Percentiles rank a stretch among this genome's conserved stretches.
These are phyloP conservation scores for Saccharomycopsis sp. DNA, from an alignment of 805 yeast species.

Conservation along the genomic window DNA sequence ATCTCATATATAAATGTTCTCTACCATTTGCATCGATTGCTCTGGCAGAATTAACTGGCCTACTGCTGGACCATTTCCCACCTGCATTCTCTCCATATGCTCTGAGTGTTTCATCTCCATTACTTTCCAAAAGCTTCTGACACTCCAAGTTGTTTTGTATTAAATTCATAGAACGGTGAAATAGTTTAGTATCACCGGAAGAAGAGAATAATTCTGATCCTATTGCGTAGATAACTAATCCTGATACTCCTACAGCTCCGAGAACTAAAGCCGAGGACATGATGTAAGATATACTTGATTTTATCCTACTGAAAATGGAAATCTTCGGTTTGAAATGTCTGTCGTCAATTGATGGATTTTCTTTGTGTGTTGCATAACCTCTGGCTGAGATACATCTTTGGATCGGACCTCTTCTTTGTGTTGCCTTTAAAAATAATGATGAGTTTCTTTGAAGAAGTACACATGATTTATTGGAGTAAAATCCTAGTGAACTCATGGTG, in stretches of 20 bases:
- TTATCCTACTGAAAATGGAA: slow-evolving; percentile 4
- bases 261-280: slow-evolving; percentile 40
- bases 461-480: neutral
- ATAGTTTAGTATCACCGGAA: slow-evolving; percentile 85
- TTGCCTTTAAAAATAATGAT: neutral
- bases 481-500: neutral
- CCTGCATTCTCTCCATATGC: slow-evolving; percentile 74
- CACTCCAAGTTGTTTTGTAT: slow-evolving; percentile 63
- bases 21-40: slow-evolving; percentile 68
- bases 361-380: slow-evolving; percentile 17
- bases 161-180: slow-evolving; percentile 76
- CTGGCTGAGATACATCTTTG: neutral
- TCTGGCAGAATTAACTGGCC: slow-evolving; percentile 70
- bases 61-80: slow-evolving; percentile 81
- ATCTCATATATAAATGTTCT: slow-evolving; percentile 77
- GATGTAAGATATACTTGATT: slow-evolving; percentile 9
- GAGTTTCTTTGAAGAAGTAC: neutral
- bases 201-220: slow-evolving; percentile 80
- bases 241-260: slow-evolving; percentile 64
- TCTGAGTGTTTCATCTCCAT: slow-evolving; percentile 48
- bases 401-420: neutral
- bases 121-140: slow-evolving; percentile 46
- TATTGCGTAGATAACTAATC: slow-evolving; percentile 64
- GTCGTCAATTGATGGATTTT: slow-evolving; percentile 3
- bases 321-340: neutral